phyloP scores from a whole-genome alignment of 1,284 basidiomycete genomes.

The Ceratobasidium sp. region DNA sequence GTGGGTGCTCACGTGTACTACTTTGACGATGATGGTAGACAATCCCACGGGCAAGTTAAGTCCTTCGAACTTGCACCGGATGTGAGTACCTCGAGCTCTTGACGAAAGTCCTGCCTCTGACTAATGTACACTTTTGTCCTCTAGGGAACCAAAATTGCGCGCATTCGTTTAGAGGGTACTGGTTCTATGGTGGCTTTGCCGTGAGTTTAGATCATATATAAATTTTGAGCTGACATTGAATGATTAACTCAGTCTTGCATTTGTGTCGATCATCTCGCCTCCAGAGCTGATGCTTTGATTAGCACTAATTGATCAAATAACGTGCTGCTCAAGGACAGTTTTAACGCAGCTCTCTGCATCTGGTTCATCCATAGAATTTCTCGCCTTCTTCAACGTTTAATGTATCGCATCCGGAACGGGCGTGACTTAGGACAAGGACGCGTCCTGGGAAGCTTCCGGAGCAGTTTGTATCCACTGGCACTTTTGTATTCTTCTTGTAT shows the following conservation, averaged over 20 bases:
- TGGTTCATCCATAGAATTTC: constrained; percentile 10
- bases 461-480: constrained; percentile 17
- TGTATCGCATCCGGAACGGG: constrained; percentile 23
- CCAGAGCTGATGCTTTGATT: constrained; percentile 31
- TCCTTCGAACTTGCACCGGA: constrained; percentile 12
- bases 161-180: constrained; percentile 16
- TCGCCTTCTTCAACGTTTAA: constrained; percentile 18
- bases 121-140: background rate
- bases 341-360: constrained; percentile 5
- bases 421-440: constrained; percentile 21
- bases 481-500: constrained; percentile 27
- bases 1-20: constrained; percentile 30
- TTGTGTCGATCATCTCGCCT: constrained; percentile 4
- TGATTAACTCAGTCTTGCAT: constrained; percentile 34
- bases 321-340: constrained; percentile 16
- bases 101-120: background rate
- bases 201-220: constrained; percentile 15
- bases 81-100: constrained; percentile 8
- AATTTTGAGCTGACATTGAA: constrained; percentile 10
- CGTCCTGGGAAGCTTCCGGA: constrained; percentile 24
- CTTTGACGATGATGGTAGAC: constrained; percentile 25
- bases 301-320: background rate
- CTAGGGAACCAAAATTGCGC: constrained; percentile 37
- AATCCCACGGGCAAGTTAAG: constrained; percentile 6
- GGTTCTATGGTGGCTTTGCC: constrained; percentile 22